phyloP scores from a whole-genome alignment of 1,284 basidiomycete genomes.

The Apiotrichum mycotoxinovorans region DNA sequence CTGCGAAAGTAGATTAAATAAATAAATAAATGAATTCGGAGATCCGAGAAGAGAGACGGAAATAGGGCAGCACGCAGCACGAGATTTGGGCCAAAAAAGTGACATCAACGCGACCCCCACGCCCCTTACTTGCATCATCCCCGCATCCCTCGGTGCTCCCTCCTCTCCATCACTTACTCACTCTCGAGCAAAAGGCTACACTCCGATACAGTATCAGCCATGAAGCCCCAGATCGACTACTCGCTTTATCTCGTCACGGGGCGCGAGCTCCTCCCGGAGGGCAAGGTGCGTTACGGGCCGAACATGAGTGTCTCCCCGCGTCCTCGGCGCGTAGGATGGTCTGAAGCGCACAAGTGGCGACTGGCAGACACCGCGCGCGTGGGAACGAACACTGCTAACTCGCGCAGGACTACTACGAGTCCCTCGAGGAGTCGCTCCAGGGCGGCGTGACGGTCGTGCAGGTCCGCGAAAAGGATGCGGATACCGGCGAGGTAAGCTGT shows the following conservation, averaged over 20 bases:
- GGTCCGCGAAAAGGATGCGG: constrained; percentile 75
- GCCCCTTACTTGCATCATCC: too few relatives aligned
- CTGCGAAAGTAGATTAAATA: too few relatives aligned
- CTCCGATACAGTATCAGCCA: not conserved
- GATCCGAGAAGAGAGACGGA: too few relatives aligned
- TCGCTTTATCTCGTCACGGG: constrained; percentile 84
- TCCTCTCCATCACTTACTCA: not conserved
- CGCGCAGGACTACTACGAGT: constrained; percentile 66
- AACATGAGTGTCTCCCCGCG: not conserved
- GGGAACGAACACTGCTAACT: too few relatives aligned
- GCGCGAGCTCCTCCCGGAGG: constrained; percentile 70
- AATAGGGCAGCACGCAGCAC: too few relatives aligned
- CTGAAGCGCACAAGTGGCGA: too few relatives aligned
- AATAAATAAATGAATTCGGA: too few relatives aligned
- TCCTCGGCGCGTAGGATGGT: too few relatives aligned
- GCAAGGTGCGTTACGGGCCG: constrained; percentile 57
- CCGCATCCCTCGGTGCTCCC: too few relatives aligned
- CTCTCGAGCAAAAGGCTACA: not conserved
- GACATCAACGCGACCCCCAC: too few relatives aligned
- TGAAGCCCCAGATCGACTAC: constrained; percentile 59
- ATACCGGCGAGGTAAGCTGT: constrained; percentile 65
- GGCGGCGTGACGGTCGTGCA: constrained; percentile 89
- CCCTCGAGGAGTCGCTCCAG: constrained; percentile 73
- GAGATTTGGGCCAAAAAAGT: too few relatives aligned
- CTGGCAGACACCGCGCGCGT: too few relatives aligned